Evolutionary conservation across 768 basidiomycete genomes (phyloP), one percentile per base, ranked within the genome.

Genomic region (Leccinum arenicola): DNA sequence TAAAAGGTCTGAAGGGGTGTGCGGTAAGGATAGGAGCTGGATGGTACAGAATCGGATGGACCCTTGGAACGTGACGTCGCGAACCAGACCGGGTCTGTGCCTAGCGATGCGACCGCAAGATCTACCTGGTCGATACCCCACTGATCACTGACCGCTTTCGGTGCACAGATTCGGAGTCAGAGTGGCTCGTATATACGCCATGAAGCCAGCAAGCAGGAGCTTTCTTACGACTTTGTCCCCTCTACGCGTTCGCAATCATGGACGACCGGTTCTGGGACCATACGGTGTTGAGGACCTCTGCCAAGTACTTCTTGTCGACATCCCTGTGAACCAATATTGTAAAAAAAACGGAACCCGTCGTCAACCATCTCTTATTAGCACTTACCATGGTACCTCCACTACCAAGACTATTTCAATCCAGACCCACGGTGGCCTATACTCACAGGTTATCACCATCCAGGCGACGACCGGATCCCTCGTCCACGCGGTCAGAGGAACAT

Each of bases 1-100:
- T 6, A 19, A 43, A 43, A 19, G 43, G 43, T 43, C 35, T 19
- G 17, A 27, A 7, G 9, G 6, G 49, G 21, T 12, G 19, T 15
- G 36, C 19, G 33, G 49, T 2, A 43, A 11, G 10, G 14, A 19
- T 43, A 48, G n/a, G 25, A 3, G n/a, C 7, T 17, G 5, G 7
- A 29, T 12, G 52, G 2, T 7, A 27, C n/a, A 3, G 23, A 35
- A 35, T 27, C 27, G 15, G 17, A 40, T 33, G 11, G 40, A 11
- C 10, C 36, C 12, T 10, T 54, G 21, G 23, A 52, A 35, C 3
- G 36, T 49, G 52, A 48, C 53, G 38, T 64, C 2, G 31, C 6
- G 53, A 64, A 57, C 27, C 47, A 23, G 64, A 58, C 63, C 14
- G 38, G 11, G 17, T 52, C 7, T 3, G 47, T 38, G 50, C 6